These are phyloP conservation scores for Blastobotrys elegans DNA, from an alignment of 1,139 yeast genomes.

Conservation along the genomic window DNA sequence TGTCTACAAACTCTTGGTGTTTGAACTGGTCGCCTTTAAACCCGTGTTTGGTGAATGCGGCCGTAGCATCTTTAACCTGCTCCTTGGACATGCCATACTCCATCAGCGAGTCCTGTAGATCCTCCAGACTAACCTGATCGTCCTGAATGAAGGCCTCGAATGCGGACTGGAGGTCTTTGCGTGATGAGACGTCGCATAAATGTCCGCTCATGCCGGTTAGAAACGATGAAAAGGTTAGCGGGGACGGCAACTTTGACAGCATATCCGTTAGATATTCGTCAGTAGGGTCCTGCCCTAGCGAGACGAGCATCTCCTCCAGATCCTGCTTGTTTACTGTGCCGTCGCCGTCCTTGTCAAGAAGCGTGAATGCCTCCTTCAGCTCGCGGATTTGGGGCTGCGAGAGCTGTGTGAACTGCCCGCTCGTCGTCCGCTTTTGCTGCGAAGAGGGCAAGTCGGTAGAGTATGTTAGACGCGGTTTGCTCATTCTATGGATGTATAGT, in stretches of 20 bases:
- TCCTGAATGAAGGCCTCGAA: slow-evolving; percentile 53
- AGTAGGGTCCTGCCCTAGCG: slow-evolving; percentile 43
- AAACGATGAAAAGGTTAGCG: slow-evolving; percentile 67
- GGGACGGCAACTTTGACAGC: slow-evolving; percentile 48
- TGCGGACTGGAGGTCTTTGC: slow-evolving; percentile 57
- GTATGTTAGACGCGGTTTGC: slow-evolving; percentile 18
- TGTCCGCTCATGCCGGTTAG: slow-evolving; percentile 62
- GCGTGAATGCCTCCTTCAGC: slow-evolving; percentile 48
- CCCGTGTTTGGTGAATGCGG: slow-evolving; percentile 49
- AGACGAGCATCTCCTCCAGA: slow-evolving; percentile 51
- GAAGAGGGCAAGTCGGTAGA: slow-evolving; percentile 7
- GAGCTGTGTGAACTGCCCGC: slow-evolving; percentile 36
- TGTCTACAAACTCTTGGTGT: slow-evolving; percentile 40
- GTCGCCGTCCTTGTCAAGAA: slow-evolving; percentile 84
- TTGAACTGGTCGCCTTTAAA: slow-evolving; percentile 62
- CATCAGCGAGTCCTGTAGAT: slow-evolving; percentile 43
- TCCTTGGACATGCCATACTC: slow-evolving; percentile 50
- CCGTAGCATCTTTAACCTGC: slow-evolving; percentile 49
- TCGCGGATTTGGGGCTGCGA: slow-evolving; percentile 38
- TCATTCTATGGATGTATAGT: slow-evolving; percentile 3
- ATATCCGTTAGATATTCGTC: slow-evolving; percentile 39
- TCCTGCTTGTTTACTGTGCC: slow-evolving; percentile 60
- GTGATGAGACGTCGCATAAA: slow-evolving; percentile 54
- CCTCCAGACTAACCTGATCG: slow-evolving; percentile 45
- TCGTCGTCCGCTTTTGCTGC: slow-evolving; percentile 21